These are phyloP conservation scores for Pichia gijzeniarum DNA, from an alignment of 805 yeast genomes.

Conservation along the genomic window DNA sequence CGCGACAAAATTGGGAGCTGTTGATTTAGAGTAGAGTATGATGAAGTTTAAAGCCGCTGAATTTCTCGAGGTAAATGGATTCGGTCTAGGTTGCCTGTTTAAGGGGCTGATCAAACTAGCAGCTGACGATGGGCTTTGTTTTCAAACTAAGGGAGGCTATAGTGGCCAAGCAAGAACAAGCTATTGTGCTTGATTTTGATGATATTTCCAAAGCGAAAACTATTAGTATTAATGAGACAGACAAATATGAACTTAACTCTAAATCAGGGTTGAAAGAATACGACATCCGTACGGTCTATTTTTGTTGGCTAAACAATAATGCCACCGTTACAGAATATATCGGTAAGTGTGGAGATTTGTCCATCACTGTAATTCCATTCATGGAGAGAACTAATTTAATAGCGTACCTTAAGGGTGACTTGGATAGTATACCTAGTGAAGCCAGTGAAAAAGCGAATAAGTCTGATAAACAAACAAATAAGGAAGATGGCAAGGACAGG, in stretches of 20 bases:
- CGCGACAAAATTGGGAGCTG: too few species aligned
- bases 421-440: constrained; percentile 17
- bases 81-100: too few species aligned
- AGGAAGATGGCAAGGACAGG: background rate
- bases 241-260: constrained; percentile 18
- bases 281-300: constrained; percentile 54
- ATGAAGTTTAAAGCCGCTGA: too few species aligned
- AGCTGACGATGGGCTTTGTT: background rate
- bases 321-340: constrained; percentile 77
- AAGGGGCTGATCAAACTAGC: too few species aligned
- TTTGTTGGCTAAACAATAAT: constrained; percentile 73
- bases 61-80: too few species aligned
- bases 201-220: background rate
- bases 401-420: constrained; percentile 71
- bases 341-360: constrained; percentile 56
- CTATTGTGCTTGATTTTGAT: constrained; percentile 19
- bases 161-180: background rate
- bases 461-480: background rate
- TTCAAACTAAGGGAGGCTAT: constrained; percentile 2
- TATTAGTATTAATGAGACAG: background rate
- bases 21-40: background rate
- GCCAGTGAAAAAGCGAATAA: background rate
- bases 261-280: constrained; percentile 36
- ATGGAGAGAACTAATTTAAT: constrained; percentile 79
- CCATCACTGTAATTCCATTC: constrained; percentile 68